Conservation (phyloP, 768 basidiomycete genomes). For the Pleurotus tuoliensis region DNA sequence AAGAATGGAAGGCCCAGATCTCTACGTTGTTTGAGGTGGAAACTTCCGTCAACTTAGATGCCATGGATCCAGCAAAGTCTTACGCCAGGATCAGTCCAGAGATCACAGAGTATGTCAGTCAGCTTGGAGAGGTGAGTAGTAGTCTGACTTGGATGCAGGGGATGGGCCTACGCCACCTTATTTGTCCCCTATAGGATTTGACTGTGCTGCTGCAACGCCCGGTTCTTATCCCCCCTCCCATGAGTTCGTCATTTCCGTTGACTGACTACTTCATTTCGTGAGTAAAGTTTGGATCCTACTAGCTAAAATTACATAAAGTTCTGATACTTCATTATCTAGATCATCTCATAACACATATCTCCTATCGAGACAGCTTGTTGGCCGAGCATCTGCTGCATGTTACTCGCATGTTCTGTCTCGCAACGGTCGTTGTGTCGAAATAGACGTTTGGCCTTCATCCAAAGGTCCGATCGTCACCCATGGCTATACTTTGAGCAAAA, state of each 20-base stretch:
- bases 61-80: slow-evolving; percentile 14
- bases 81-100: slow-evolving; percentile 31
- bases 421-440: slow-evolving; percentile 58
- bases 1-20: slow-evolving; percentile 16
- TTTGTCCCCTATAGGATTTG: slow-evolving; percentile 20
- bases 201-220: slow-evolving; percentile 34
- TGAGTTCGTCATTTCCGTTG: slow-evolving; percentile 43
- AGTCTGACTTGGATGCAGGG: neutral
- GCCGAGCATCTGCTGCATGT: slow-evolving; percentile 45
- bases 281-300: slow-evolving; percentile 15
- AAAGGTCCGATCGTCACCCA: slow-evolving; percentile 57
- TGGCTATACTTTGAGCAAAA: slow-evolving; percentile 53
- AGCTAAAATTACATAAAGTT: neutral
- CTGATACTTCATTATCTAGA: slow-evolving; percentile 22
- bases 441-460: slow-evolving; percentile 61
- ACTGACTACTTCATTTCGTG: slow-evolving; percentile 58
- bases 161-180: neutral
- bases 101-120: slow-evolving; percentile 30
- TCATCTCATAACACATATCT: slow-evolving; percentile 70
- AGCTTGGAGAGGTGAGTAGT: slow-evolving; percentile 25
- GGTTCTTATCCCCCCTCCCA: slow-evolving; percentile 26
- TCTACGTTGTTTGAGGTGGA: slow-evolving; percentile 25
- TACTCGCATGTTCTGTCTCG: slow-evolving; percentile 54
- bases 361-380: slow-evolving; percentile 52
- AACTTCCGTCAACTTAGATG: slow-evolving; percentile 28